phyloP scores from a whole-genome alignment of 208 protist species.

The Trypanosoma platydactyli region DNA sequence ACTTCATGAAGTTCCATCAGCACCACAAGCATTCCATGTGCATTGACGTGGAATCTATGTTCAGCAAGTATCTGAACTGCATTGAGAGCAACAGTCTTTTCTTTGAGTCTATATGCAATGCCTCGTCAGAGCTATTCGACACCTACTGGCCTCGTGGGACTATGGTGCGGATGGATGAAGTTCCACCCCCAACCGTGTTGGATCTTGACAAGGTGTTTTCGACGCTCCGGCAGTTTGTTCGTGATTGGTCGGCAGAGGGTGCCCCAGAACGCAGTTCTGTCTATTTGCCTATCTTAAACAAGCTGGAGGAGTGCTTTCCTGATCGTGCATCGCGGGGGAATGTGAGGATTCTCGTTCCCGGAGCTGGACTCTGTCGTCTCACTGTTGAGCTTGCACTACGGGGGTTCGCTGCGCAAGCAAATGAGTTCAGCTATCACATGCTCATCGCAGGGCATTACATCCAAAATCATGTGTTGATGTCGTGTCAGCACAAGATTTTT shows the following conservation, averaged over 20 bases:
- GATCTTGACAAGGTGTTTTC: constrained; percentile 95
- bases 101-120: constrained; percentile 82
- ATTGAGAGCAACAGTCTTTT: constrained; percentile 83
- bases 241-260: constrained; percentile 95
- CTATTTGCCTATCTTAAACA: constrained; percentile 89
- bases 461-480: constrained; percentile 91
- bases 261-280: constrained; percentile 86
- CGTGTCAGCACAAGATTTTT: constrained; percentile 85
- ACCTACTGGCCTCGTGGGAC: constrained; percentile 90
- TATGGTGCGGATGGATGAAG: constrained; percentile 56
- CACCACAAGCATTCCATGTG: constrained; percentile 68
- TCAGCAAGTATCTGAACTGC: constrained; percentile 70
- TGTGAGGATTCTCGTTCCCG: constrained; percentile 86
- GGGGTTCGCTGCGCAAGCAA: constrained; percentile 94
- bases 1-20: constrained; percentile 82
- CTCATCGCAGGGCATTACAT: constrained; percentile 96
- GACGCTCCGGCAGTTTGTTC: constrained; percentile 95
- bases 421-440: constrained; percentile 98
- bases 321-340: constrained; percentile 39
- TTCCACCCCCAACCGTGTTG: constrained; percentile 77
- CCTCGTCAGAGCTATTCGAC: constrained; percentile 81
- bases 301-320: constrained; percentile 76
- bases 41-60: constrained; percentile 80
- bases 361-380: constrained; percentile 92
- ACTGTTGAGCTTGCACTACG: constrained; percentile 92